phyloP scores from a whole-genome alignment of 257 asterid species.

The Jacaranda mimosifolia region DNA sequence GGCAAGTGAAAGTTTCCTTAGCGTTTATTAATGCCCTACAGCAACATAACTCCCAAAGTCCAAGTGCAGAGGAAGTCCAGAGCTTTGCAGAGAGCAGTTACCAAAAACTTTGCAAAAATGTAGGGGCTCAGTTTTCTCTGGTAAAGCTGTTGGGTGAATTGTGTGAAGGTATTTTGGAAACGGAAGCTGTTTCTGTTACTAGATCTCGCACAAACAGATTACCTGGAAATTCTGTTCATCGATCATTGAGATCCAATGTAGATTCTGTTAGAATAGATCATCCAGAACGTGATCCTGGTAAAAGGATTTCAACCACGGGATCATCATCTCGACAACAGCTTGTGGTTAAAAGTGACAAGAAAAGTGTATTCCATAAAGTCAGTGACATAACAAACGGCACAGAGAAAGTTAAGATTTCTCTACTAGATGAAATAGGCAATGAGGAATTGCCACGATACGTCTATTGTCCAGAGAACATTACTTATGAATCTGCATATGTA shows the following conservation, averaged over 20 bases:
- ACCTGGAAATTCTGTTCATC: conserved; percentile 11
- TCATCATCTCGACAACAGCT: conserved; percentile 30
- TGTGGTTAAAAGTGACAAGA: conserved; percentile 6
- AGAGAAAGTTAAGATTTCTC: conserved; percentile 62
- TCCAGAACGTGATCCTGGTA: conserved; percentile 25
- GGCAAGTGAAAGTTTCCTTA: conserved; percentile 46
- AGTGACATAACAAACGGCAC: conserved; percentile 66
- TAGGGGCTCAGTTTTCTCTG: conserved; percentile 40
- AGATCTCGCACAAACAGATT: conserved; percentile 20
- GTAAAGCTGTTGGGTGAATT: conserved; percentile 41
- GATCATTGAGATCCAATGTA: neutral
- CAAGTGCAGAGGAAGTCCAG: conserved; percentile 31
- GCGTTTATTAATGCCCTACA: conserved; percentile 19
- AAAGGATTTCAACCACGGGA: conserved; percentile 32
- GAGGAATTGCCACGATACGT: conserved; percentile 55
- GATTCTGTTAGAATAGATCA: conserved; percentile 12
- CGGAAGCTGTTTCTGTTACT: conserved; percentile 25
- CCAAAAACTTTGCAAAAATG: neutral
- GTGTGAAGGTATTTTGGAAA: conserved; percentile 43
- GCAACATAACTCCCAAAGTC: conserved; percentile 10
- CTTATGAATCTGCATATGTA: conserved; percentile 65
- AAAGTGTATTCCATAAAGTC: conserved; percentile 33
- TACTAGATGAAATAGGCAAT: conserved; percentile 57
- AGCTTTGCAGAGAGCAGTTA: conserved; percentile 20
- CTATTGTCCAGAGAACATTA: conserved; percentile 51